These are phyloP conservation scores for Physaria fendleri DNA, from an alignment of 345 rosid genomes.

Conservation along the genomic window DNA sequence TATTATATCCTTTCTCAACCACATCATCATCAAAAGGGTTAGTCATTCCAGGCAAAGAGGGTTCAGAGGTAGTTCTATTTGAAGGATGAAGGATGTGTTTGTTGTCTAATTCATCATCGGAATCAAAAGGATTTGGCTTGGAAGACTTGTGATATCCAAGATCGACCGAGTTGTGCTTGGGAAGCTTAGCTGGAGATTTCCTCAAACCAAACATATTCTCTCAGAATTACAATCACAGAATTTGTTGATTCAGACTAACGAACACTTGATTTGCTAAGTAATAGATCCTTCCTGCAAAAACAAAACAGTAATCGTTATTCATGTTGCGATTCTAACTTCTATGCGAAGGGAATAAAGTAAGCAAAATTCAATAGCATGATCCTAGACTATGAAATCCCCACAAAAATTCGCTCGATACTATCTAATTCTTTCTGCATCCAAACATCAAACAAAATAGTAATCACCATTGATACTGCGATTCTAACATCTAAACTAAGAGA, in stretches of 20 bases:
- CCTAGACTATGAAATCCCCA: too few species aligned
- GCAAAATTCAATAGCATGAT: too few species aligned
- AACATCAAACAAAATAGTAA: too few species aligned
- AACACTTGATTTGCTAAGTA: slow-evolving; percentile 1
- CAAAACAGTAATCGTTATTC: background rate
- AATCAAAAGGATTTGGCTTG: slow-evolving; percentile 71
- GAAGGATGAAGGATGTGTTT: slow-evolving; percentile 44
- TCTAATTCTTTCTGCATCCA: too few species aligned
- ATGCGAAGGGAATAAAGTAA: too few species aligned
- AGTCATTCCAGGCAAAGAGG: slow-evolving; percentile 35
- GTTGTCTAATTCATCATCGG: slow-evolving; percentile 56
- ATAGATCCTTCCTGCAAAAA: slow-evolving; percentile 32
- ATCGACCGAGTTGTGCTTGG: slow-evolving; percentile 50
- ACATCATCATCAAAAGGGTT: slow-evolving; percentile 54
- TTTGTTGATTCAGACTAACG: background rate
- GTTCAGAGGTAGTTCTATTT: slow-evolving; percentile 55
- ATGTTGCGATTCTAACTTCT: too few species aligned
- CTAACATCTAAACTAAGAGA: slow-evolving; percentile 20
- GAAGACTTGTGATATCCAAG: slow-evolving; percentile 36
- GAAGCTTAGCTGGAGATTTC: slow-evolving; percentile 57
- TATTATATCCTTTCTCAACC: slow-evolving; percentile 29
- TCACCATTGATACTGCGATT: too few species aligned
- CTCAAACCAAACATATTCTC: slow-evolving; percentile 53
- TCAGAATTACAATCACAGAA: background rate
- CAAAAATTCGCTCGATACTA: too few species aligned